Percentiles rank a stretch among this genome's conserved stretches.
These are phyloP conservation scores for Pisolithus microcarpus DNA, from an alignment of 768 basidiomycete species.

Conservation along the genomic window DNA sequence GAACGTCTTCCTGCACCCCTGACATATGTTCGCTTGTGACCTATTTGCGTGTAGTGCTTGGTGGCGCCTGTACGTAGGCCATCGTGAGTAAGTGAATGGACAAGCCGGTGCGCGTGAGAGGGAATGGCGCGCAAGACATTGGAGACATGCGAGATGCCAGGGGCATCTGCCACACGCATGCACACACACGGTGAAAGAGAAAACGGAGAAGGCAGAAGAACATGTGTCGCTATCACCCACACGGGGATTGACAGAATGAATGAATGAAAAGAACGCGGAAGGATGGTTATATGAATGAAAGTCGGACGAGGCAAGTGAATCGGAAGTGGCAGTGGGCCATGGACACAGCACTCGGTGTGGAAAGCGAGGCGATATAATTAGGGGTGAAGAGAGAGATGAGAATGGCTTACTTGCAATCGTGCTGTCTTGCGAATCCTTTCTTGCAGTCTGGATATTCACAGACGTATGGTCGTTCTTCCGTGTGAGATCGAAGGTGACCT, in stretches of 20 bases:
- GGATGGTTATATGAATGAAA: background rate
- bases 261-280: slow-evolving; percentile 2
- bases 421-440: slow-evolving; percentile 91
- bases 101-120: background rate
- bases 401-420: slow-evolving; percentile 86
- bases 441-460: slow-evolving; percentile 93
- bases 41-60: slow-evolving; percentile 84
- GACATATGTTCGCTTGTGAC: slow-evolving; percentile 78
- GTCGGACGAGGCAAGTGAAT: background rate
- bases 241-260: slow-evolving; percentile 1
- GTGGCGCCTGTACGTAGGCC: slow-evolving; percentile 54
- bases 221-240: background rate
- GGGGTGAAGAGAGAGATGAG: background rate
- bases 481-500: slow-evolving; percentile 93
- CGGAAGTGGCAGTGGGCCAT: slow-evolving; percentile 1
- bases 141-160: background rate
- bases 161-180: too few relatives aligned
- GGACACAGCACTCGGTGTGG: background rate
- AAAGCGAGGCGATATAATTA: background rate
- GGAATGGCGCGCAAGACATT: background rate
- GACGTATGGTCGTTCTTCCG: slow-evolving; percentile 89
- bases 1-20: slow-evolving; percentile 91
- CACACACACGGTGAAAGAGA: background rate
- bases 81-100: background rate
- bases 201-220: background rate